Base-by-base conservation (phyloP, 2,329 filamentous ascomycete genomes). In the Aspergillus candidus region DNA sequence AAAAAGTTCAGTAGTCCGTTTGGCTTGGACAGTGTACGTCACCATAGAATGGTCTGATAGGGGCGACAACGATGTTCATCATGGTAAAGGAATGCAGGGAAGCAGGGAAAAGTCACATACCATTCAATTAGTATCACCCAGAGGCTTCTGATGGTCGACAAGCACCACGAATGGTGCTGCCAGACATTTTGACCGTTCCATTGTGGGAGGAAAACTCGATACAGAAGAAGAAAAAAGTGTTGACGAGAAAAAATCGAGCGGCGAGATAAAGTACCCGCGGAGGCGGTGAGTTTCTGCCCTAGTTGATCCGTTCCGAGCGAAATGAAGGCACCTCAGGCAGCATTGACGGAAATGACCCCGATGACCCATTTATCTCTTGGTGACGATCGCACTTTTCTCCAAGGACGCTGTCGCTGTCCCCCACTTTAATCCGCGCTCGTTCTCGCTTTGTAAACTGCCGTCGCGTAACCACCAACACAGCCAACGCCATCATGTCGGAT, bases 41-140 rank as follows among this genome's bases (percentile, higher is more conserved):
- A 78, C 75, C 77, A 79, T 62, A 56, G 61, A 61, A 66, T 69
- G 64, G 74, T 79, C 69, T 71, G 77, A 79, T 79, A 79, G 77
- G 77, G 77, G 77, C 77, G 77, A 80, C 76, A 79, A 73, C 68
- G 66, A 68, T 54, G 69, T 73, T 79, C 77, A 79, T 80, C 76
- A 76, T 72, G 53, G 52, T 60, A 63, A 50, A 47, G 33, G 40
- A 15, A 32, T n/a, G 27, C 29, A 41, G 31, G 13, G 17, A 48
- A 46, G 37, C 36, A 32, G 48, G 27, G 40, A 15, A 34, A 43
- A 27, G 45, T 47, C 31, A 43, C 60, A 55, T 61, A 67, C 63
- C 56, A 51, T 49, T 44, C 12, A 45, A 40, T 53, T 52, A 54
- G 48, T 48, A 10, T 4, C 35, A 49, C 40, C 3, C 11, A 22